Conservation (phyloP, 2,329 filamentous ascomycete genomes). For the Dendryphion nanum region DNA sequence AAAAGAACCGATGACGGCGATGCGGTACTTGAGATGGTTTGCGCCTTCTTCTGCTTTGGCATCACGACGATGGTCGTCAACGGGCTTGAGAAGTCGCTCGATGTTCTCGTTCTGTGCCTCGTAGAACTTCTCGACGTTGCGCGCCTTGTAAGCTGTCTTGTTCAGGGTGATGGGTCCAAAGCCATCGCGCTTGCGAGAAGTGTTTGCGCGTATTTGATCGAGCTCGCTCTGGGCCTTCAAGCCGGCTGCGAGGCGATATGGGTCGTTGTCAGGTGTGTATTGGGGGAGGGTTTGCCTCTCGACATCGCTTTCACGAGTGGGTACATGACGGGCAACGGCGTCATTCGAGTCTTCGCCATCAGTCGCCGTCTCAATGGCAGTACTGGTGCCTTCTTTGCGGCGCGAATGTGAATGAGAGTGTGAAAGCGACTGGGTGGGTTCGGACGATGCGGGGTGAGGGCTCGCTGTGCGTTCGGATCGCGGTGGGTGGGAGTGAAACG, state of each 20-base stretch:
- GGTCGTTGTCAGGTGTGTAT: conserved; percentile 68
- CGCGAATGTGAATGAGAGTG: conserved; percentile 10
- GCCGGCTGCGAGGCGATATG: conserved; percentile 72
- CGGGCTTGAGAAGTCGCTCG: conserved; percentile 83
- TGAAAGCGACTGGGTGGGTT: conserved; percentile 13
- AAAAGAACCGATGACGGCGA: conserved; percentile 67
- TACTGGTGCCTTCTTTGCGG: conserved; percentile 35
- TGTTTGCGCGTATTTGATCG: conserved; percentile 75
- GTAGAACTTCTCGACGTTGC: conserved; percentile 78
- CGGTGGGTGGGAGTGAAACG: conserved; percentile 41
- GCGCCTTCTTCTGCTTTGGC: conserved; percentile 77
- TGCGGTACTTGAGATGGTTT: conserved; percentile 74
- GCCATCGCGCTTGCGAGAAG: conserved; percentile 69
- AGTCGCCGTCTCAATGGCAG: conserved; percentile 37
- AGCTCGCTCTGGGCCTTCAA: conserved; percentile 79
- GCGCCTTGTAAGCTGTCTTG: conserved; percentile 45
- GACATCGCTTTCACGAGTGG: conserved; percentile 37
- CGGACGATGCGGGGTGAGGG: conserved; percentile 22
- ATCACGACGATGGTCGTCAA: conserved; percentile 83
- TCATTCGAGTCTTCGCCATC: conserved; percentile 30
- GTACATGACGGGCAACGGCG: conserved; percentile 35
- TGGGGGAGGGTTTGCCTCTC: conserved; percentile 55
- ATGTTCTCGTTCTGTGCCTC: conserved; percentile 91
- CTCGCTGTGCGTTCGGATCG: conserved; percentile 29
- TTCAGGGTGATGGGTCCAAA: conserved; percentile 45